Base-by-base conservation (phyloP, 139 green algal species). In the Chlamydomonas schloesseri region DNA sequence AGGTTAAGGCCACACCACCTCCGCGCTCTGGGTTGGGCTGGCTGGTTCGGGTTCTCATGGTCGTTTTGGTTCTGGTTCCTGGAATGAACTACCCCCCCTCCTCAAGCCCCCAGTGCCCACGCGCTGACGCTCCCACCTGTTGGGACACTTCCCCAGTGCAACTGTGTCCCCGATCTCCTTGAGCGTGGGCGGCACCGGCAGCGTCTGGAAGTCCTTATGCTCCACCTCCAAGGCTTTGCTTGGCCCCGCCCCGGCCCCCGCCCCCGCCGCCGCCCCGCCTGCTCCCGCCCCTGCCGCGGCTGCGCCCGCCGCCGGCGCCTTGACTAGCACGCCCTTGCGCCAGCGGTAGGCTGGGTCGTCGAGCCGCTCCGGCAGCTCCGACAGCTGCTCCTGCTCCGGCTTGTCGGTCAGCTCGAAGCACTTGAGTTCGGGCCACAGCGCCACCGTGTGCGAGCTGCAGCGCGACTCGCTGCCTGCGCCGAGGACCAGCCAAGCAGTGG, bases 381-480 rank as follows among this genome's bases (percentile, higher is more conserved):
- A 78, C 34, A 71, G 31, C 55, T 87, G 81, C 33, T 87, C 24
- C 5, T 60, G 53, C 8, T 46, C 53, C 18, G 68, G 50, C 15
- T 34, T 9, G 47, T 1, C 14, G 11, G 14, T 21, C 23, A 33
- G 33, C 53, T 86, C 67, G 24, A 86, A 86, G 80, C 80, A 86
- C 29, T 28, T 37, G 18, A 79, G 33, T 20, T 5, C 18, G 50
- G n/a, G 67, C 80, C 80, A 86, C n/a, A 68, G 29, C 23, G 33
- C 9, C 64, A 84, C 36, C 23, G 47, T 76, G 79, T 76, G 79
- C 6, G 55, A 69, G 65, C 29, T 31, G 68, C 79, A 85, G 11
- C 67, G 79, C 31, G 23, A 10, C 5, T 68, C 31, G 18, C 47
- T 26, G 67, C 26, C 42, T 50, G 42, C 42, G n/a, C n/a, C n/a